These are phyloP conservation scores for Fusarium equiseti DNA, from an alignment of 2,329 filamentous ascomycete genomes.

Conservation along the genomic window DNA sequence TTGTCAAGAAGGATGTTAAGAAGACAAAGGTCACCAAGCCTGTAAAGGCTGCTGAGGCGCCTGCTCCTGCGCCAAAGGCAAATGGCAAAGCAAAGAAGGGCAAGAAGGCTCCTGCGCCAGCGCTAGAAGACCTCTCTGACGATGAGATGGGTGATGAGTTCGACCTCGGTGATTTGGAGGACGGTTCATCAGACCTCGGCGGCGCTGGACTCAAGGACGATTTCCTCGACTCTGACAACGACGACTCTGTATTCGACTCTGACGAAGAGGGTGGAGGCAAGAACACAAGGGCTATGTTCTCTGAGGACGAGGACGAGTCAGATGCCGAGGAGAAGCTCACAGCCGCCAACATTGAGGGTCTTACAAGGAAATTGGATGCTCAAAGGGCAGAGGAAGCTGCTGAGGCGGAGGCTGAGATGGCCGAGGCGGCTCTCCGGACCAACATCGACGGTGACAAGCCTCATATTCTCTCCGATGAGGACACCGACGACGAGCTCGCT, in stretches of 20 bases:
- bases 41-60: conserved; percentile 48
- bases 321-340: conserved; percentile 92
- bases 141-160: conserved; percentile 57
- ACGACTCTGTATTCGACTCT: conserved; percentile 77
- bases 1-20: conserved; percentile 47
- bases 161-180: conserved; percentile 62
- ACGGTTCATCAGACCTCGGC: conserved; percentile 57
- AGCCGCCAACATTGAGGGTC: conserved; percentile 93
- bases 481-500: conserved; percentile 70
- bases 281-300: conserved; percentile 78
- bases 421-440: conserved; percentile 88
- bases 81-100: conserved; percentile 50
- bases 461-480: conserved; percentile 72
- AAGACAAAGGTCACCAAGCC: conserved; percentile 53
- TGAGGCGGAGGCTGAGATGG: conserved; percentile 85
- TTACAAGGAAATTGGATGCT: conserved; percentile 86
- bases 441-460: conserved; percentile 87
- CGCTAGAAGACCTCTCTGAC: conserved; percentile 60
- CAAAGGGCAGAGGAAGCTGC: conserved; percentile 82
- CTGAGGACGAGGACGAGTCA: conserved; percentile 91
- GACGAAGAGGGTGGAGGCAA: conserved; percentile 69
- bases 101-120: conserved; percentile 53
- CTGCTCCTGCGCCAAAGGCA: conserved; percentile 43
- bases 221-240: conserved; percentile 69
- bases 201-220: conserved; percentile 64